These are phyloP conservation scores for Gonapodya prolifera DNA, from an alignment of 192 early-diverging fungal species.

Conservation along the genomic window DNA sequence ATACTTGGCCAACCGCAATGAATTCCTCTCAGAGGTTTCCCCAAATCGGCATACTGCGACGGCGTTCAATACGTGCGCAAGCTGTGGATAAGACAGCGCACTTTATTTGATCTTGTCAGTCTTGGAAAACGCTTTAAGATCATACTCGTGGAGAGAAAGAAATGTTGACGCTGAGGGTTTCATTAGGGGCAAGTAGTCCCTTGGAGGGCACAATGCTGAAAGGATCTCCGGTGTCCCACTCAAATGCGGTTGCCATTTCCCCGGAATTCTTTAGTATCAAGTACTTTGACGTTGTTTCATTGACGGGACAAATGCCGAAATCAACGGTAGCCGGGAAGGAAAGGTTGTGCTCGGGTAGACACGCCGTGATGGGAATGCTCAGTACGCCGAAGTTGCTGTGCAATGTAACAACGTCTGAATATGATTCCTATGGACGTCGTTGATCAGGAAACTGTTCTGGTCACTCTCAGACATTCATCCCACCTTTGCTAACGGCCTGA, in stretches of 20 bases:
- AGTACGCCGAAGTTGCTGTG: conserved; percentile 39
- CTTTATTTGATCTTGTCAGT: not conserved
- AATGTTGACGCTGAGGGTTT: conserved; percentile 16
- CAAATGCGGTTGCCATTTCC: conserved; percentile 29
- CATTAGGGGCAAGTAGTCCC: conserved; percentile 22
- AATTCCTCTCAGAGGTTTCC: conserved; percentile 25
- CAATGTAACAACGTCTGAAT: conserved; percentile 39
- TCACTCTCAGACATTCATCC: conserved; percentile 1
- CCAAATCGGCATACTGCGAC: conserved; percentile 36
- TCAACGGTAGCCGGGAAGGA: conserved; percentile 29
- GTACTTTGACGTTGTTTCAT: conserved; percentile 24
- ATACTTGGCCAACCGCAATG: conserved; percentile 17
- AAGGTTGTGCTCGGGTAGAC: conserved; percentile 38
- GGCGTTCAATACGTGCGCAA: conserved; percentile 31
- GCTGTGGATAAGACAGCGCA: conserved; percentile 3
- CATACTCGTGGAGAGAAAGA: conserved; percentile 34
- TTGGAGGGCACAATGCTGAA: conserved; percentile 23
- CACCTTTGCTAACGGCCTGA: conserved; percentile 43
- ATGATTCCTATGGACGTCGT: conserved; percentile 24
- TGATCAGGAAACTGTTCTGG: not conserved
- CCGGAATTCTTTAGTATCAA: conserved; percentile 33
- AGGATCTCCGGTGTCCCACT: conserved; percentile 32
- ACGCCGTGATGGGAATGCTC: conserved; percentile 33
- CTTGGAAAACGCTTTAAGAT: not conserved
- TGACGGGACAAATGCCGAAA: conserved; percentile 34